Evolutionary conservation across 495 filamentous ascomycete genomes (phyloP).

Genomic region (Recurvomyces mirabilis): DNA sequence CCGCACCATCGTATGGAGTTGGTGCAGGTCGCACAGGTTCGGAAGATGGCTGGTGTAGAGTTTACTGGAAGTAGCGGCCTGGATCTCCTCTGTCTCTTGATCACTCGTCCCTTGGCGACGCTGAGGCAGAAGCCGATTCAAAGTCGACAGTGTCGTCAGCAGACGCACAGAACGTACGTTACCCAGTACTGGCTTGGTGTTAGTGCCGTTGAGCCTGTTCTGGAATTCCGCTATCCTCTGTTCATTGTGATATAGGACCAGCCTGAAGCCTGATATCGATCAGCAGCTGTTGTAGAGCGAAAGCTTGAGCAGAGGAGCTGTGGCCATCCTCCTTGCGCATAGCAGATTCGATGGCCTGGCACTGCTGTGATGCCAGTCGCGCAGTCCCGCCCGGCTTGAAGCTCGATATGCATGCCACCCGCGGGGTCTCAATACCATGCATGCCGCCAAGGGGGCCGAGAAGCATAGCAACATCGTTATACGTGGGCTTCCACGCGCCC

Average conservation of each 20-base stretch:
- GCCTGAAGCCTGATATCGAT: slow-evolving; percentile 1
- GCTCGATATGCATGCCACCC: not conserved
- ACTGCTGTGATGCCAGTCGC: not conserved
- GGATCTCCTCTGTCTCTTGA: no score
- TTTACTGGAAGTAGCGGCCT: no score
- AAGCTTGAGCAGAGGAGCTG: not conserved
- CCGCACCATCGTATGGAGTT: not conserved
- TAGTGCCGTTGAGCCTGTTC: not conserved
- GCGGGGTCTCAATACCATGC: not conserved
- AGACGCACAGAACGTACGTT: no score
- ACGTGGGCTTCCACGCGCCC: not conserved
- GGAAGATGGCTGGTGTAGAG: not conserved
- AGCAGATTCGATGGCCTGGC: not conserved
- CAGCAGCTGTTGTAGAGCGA: not conserved
- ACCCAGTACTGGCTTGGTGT: not conserved
- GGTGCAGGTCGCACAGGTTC: not conserved
- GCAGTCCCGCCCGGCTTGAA: not conserved
- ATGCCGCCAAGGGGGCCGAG: not conserved
- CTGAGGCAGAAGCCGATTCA: no score
- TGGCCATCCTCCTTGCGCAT: not conserved
- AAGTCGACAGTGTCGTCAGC: no score
- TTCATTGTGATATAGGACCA: not conserved
- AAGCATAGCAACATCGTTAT: not conserved
- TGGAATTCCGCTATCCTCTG: not conserved
- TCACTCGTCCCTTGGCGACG: no score